Evolutionary conservation across 1,284 basidiomycete species (phyloP), one percentile per base, ranked within the genome.

Genomic region (Phaffia rhodozyma): DNA sequence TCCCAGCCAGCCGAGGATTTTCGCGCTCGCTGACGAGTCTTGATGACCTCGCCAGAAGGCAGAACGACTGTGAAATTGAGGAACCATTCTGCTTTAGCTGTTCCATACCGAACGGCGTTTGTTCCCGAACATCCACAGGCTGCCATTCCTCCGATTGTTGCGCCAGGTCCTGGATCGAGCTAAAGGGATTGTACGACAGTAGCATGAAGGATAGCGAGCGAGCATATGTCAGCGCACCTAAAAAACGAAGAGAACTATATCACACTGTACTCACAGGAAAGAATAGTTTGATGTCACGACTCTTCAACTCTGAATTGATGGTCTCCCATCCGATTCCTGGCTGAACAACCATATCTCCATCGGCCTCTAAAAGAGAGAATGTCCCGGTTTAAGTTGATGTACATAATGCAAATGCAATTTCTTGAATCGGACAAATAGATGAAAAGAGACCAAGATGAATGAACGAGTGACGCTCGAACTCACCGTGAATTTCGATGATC

Each of bases 41-140:
- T 94, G 73, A 97, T 92, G n/a, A 97, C 86, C 72, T 96, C 84
- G 1, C 93, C 93, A 18, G 84, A 86, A 1, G 93, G 88, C 1
- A 96, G 80, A 0, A 96, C 91, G 9, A 91, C 86, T 0, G 89
- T 93, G 32, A 83, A 80, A 71, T 90, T 91, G 38, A 91, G 74
- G 72, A 91, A 89, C 86, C 86, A 88, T 76, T 89, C 87, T 18
- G 81, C 85, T 73, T 85, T 86, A 27, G 88, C 84, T 4, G 89
- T 91, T 18, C 89, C 90, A 70, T 92, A 93, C 43, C 88, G 79
- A 2, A 92, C 89, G 0, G 90, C 89, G 70, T 92, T 92, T 0
- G 90, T 90, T 79, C 78, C 74, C 66, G 71, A 70, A 68, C 72
- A 75, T 9, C 64, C 59, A 63, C 16, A 68, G 71, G 5, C 50